Percentiles rank a stretch among this genome's conserved stretches.
Conservation (phyloP, 768 basidiomycete genomes). For the Macrolepiota fuliginosa region DNA sequence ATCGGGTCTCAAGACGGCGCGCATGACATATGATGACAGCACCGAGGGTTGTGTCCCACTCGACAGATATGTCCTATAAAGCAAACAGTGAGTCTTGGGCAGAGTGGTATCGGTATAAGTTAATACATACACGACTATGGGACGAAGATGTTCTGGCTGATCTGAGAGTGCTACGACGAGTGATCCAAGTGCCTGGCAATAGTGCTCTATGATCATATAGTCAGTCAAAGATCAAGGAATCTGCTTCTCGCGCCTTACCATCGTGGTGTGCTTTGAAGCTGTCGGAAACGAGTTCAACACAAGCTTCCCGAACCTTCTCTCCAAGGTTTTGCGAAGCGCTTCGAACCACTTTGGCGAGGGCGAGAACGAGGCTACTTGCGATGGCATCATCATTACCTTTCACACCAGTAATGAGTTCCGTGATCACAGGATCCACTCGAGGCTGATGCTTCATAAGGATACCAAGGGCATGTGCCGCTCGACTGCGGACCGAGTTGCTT, state of each 20-base stretch:
- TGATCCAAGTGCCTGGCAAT: conserved; percentile 58
- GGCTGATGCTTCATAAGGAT: conserved; percentile 89
- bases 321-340: conserved; percentile 76
- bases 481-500: conserved; percentile 74
- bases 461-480: conserved; percentile 83
- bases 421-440: conserved; percentile 90
- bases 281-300: conserved; percentile 74
- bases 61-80: conserved; percentile 55
- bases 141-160: conserved; percentile 59
- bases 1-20: conserved; percentile 50
- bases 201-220: conserved; percentile 51
- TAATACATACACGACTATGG: conserved; percentile 61
- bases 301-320: conserved; percentile 67
- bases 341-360: conserved; percentile 71
- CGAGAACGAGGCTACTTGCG: conserved; percentile 70
- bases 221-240: neutral
- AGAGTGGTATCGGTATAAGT: neutral
- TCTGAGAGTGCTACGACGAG: conserved; percentile 64
- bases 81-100: conserved; percentile 9
- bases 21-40: conserved; percentile 57
- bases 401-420: conserved; percentile 71
- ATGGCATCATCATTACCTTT: conserved; percentile 64
- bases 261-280: conserved; percentile 73
- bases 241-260: conserved; percentile 37
- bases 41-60: conserved; percentile 67